phyloP scores from a whole-genome alignment of 169 alveolate species.

The Plasmodium coatneyi region DNA sequence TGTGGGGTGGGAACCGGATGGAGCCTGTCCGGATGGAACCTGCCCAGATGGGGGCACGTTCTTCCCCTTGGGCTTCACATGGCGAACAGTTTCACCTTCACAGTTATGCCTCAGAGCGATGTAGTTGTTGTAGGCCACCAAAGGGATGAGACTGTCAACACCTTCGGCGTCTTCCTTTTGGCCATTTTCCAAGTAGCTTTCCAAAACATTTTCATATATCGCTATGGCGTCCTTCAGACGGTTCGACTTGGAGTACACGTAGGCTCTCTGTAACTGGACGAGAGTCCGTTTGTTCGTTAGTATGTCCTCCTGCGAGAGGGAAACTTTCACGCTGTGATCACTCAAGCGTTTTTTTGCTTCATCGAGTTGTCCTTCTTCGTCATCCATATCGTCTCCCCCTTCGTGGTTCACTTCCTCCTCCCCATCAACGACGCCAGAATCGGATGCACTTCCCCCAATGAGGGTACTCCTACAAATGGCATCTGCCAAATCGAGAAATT shows the following conservation, averaged over 20 bases:
- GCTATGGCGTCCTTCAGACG: constrained; percentile 33
- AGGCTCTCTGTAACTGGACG: constrained; percentile 41
- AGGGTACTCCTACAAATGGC: constrained; percentile 17
- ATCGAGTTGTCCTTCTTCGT: not conserved
- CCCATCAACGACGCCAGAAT: not conserved
- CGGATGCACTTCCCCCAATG: not conserved
- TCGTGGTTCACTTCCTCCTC: not conserved
- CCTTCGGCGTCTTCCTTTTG: not conserved
- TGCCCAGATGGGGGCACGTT: not conserved
- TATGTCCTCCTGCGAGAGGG: not conserved
- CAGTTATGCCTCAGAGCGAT: constrained; percentile 46
- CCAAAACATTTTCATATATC: constrained; percentile 47
- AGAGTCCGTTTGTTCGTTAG: constrained; percentile 7
- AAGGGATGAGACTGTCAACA: not conserved
- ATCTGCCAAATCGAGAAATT: constrained; percentile 31
- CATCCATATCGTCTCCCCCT: not conserved
- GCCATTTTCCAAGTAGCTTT: not conserved
- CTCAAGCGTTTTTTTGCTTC: not conserved
- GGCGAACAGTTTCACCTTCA: not conserved
- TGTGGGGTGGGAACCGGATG: not conserved
- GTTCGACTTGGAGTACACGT: constrained; percentile 39
- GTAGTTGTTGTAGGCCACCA: constrained; percentile 58
- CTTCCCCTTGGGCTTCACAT: not conserved
- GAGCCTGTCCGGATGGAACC: not conserved
- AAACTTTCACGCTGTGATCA: not conserved